phyloP scores from a whole-genome alignment of 2,329 filamentous ascomycete genomes.

The Diaporthe longicolla region DNA sequence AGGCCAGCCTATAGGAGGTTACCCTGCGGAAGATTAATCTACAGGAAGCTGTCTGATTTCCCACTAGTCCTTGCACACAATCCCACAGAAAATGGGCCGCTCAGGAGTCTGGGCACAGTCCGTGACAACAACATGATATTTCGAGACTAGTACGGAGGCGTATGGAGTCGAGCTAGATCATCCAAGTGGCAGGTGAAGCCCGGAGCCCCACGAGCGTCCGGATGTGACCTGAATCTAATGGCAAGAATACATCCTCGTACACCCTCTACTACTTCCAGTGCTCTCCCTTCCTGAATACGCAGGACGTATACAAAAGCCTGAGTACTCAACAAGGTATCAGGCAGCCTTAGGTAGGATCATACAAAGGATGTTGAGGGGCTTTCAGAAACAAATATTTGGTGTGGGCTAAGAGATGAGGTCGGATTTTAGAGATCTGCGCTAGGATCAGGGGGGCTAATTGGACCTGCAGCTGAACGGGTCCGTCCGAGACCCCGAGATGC shows the following conservation, averaged over 20 bases:
- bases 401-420: constrained; percentile 13
- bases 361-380: no score
- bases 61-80: no score
- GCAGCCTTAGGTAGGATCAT: no score
- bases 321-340: no score
- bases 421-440: constrained; percentile 15
- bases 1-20: background rate
- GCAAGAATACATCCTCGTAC: no score
- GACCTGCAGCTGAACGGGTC: constrained; percentile 30
- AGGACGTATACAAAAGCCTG: no score
- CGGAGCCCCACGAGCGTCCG: background rate
- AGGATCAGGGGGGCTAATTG: constrained; percentile 14
- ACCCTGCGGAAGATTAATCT: background rate
- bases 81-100: no score
- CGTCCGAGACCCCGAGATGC: constrained; percentile 20
- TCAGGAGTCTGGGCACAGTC: background rate
- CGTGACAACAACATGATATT: background rate
- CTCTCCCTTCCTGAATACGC: no score
- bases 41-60: no score
- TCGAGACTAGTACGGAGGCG: background rate
- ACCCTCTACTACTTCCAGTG: no score
- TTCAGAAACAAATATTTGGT: background rate
- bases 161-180: background rate
- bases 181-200: no score
- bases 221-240: no score